Base-by-base conservation (phyloP, 768 basidiomycete species). In the Lactifluus hygrophoroides region DNA sequence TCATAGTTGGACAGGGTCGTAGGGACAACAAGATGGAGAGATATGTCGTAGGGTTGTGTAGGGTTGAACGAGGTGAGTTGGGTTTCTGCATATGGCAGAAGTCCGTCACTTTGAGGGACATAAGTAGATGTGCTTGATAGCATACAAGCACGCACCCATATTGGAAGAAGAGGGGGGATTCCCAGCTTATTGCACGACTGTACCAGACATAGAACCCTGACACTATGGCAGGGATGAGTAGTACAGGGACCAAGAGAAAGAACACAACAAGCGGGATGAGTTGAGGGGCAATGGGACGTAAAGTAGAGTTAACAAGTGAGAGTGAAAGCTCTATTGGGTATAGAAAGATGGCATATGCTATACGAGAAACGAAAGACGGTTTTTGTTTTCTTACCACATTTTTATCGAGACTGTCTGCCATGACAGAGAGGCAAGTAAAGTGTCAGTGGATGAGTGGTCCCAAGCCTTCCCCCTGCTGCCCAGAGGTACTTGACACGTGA, bases 181-280 rank as follows among this genome's bases (percentile, higher is more conserved):
- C 76, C 90, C 90, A 93, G 32, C 81, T 77, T 5, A 81, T 78
- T 13, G 88, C 85, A 5, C 83, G 75, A 63, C 74, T 86, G 62
- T 74, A 81, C 87, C 89, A 90, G 3, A 92, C 86, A 50, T 83
- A 70, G 73, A 79, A 83, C 3, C 90, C 90, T 9, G 89, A 84
- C 60, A 78, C 77, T 16, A 80, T 61, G 11, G 90, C 88, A 5
- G 86, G 69, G 63, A 81, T 66, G 32, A 83, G 63, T 30, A 87
- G 64, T 1, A 89, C 65, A 4, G 90, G 90, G 42, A 90, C 71
- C 40, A 87, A 73, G 25, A 81, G 68, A 4, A 81, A 66, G 68
- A 77, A 87, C 28, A 89, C 80, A 25, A 79, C 56, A 28, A 88
- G 64, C 25, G 89, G 85, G n/a, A 89, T 75, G 25, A 90, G 70